Evolutionary conservation across 2,329 filamentous ascomycete species (phyloP).

Genomic region (Diaporthe ilicicola): DNA sequence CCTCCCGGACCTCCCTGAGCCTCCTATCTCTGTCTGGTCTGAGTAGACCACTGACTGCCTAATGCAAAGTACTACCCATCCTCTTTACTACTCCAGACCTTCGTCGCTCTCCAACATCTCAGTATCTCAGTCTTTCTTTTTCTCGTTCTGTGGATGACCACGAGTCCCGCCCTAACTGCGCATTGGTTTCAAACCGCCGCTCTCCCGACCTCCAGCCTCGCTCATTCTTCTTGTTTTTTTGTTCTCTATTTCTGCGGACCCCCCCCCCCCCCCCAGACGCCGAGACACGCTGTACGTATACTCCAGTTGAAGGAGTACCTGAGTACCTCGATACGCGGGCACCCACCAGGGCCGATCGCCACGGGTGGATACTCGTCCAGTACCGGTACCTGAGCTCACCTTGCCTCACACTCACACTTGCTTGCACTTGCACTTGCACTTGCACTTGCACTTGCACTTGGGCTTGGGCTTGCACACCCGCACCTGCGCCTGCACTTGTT

Average conservation of each 20-base stretch:
- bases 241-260: conserved; percentile 30
- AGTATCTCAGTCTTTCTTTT: not conserved
- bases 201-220: conserved; percentile 18
- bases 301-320: conserved; percentile 7
- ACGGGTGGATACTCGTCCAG: conserved; percentile 21
- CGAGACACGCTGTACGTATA: conserved; percentile 23
- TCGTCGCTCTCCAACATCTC: not conserved
- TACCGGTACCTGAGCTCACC: conserved; percentile 31
- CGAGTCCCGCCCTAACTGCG: not conserved
- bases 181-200: conserved; percentile 14
- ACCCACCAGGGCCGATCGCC: conserved; percentile 28
- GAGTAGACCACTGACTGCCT: not conserved
- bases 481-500: conserved; percentile 13
- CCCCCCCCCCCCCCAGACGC: conserved; percentile 23
- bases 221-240: not conserved
- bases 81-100: not conserved
- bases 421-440: not conserved
- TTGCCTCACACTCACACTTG: conserved; percentile 5
- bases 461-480: not conserved
- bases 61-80: not conserved
- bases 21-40: not conserved
- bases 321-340: conserved; percentile 24
- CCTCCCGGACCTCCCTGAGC: not conserved
- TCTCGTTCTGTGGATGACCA: not conserved
- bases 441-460: not conserved